Base-by-base conservation (phyloP, 441 rosid genomes). In the Euphorbia schlechtendalii region DNA sequence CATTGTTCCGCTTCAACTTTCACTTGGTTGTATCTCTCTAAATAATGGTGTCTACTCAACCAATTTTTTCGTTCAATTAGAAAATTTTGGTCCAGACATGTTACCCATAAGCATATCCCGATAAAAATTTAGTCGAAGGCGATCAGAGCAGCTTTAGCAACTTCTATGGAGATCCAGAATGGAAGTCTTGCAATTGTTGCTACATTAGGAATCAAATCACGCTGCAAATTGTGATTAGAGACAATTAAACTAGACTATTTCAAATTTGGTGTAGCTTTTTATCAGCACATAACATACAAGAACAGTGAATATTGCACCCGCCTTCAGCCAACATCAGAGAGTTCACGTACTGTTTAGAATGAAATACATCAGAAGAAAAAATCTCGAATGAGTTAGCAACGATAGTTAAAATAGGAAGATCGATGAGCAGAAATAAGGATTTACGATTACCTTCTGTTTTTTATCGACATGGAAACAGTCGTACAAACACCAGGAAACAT, bases 101-200 rank as follows among this genome's bases (percentile, higher is more conserved):
- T 75, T 76, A 65, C 69, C 85, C 60, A 76, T 80, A 69, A 76
- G 64, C 40, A 73, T 74, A 75, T 83, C 84, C 65, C 73, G 74
- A 69, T 81, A 87, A 76, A 90, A 85, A 57, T 82, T 82, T 76
- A 84, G 80, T 75, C 94, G 87, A 56, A 83, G 80, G 40, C 64
- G 78, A 65, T 81, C 86, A 28, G 87, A 86, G 69, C 98, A 87
- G 40, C 68, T 85, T n/a, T 86, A 74, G 77, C 93, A 87, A 75
- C 86, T 82, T 73, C 88, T 82, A 62, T 80, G 93, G 69, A 82
- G 76, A 80, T 84, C 87, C 69, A 80, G 73, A 30, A 82, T 80
- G 43, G 81, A 74, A 40, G 84, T 71, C 74, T 81, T 79, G 81
- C 86, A 83, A 66, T 75, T 79, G 67, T 82, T 78, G 81, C 86